Evolutionary conservation across 1,284 basidiomycete genomes (phyloP).

Genomic region (Ceratorhiza oryzae-sativae): DNA sequence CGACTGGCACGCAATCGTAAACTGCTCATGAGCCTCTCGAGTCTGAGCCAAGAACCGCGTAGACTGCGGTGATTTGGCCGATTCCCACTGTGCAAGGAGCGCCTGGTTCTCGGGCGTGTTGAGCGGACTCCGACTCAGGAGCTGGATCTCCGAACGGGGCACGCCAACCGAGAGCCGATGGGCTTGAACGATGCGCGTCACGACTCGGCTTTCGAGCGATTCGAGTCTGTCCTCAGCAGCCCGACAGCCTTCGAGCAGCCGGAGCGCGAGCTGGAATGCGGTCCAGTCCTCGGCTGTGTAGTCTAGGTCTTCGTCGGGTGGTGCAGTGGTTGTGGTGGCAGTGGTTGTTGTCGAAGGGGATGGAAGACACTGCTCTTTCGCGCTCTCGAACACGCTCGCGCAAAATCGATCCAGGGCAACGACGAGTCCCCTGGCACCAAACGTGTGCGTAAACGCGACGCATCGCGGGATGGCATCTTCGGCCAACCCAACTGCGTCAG

Average conservation of each 20-base stretch:
- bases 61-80: constrained; percentile 43
- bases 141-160: constrained; percentile 63
- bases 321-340: constrained; percentile 10
- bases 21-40: constrained; percentile 64
- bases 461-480: constrained; percentile 82
- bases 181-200: constrained; percentile 63
- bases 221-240: constrained; percentile 70
- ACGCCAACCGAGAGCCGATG: constrained; percentile 56
- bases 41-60: constrained; percentile 61
- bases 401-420: constrained; percentile 76
- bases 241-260: constrained; percentile 79
- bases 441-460: constrained; percentile 84
- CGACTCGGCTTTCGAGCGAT: constrained; percentile 73
- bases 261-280: constrained; percentile 81
- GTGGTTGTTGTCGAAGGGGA: constrained; percentile 50
- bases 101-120: constrained; percentile 79
- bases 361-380: constrained; percentile 63
- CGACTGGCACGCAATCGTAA: constrained; percentile 77
- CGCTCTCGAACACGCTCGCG: constrained; percentile 68
- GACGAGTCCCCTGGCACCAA: constrained; percentile 75
- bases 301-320: constrained; percentile 66
- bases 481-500: constrained; percentile 75
- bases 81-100: constrained; percentile 50
- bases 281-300: constrained; percentile 88
- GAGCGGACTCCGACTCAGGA: constrained; percentile 80